Percentiles rank a stretch among this genome's conserved stretches.
Evolutionary conservation across 305 asterid genomes (phyloP).

Genomic region (Salvia sclarea): DNA sequence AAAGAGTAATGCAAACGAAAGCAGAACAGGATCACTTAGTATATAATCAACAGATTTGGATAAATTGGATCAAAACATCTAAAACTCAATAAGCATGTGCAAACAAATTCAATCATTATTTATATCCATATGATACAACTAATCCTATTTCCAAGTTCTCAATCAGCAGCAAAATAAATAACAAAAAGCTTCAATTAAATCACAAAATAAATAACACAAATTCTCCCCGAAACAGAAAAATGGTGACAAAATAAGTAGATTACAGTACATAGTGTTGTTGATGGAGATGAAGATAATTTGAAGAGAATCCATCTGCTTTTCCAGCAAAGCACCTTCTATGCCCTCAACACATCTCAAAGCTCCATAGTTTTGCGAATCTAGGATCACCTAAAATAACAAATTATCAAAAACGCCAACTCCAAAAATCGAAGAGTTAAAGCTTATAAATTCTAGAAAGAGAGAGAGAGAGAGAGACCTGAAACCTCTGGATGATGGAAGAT

Average conservation of each 20-base stretch:
- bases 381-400: constrained; percentile 47
- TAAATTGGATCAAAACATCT: not conserved
- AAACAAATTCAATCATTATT: not conserved
- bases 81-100: not conserved
- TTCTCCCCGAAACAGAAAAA: too few relatives aligned
- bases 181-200: too few relatives aligned
- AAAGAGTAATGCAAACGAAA: not conserved
- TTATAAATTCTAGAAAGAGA: too few relatives aligned
- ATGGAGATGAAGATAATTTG: constrained; percentile 50
- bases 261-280: constrained; percentile 52
- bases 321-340: constrained; percentile 53
- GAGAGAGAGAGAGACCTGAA: constrained; percentile 48
- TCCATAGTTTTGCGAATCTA: constrained; percentile 51
- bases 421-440: not conserved
- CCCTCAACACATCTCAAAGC: constrained; percentile 58
- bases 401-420: not conserved
- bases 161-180: too few relatives aligned
- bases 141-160: not conserved
- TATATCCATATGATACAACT: not conserved
- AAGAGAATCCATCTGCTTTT: constrained; percentile 74
- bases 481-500: constrained; percentile 66
- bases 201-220: too few relatives aligned
- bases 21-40: too few relatives aligned
- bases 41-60: not conserved
- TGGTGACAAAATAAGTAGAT: not conserved